Evolutionary conservation across 139 green algal genomes (phyloP).

Genomic region (Ettlia oleoabundans): DNA sequence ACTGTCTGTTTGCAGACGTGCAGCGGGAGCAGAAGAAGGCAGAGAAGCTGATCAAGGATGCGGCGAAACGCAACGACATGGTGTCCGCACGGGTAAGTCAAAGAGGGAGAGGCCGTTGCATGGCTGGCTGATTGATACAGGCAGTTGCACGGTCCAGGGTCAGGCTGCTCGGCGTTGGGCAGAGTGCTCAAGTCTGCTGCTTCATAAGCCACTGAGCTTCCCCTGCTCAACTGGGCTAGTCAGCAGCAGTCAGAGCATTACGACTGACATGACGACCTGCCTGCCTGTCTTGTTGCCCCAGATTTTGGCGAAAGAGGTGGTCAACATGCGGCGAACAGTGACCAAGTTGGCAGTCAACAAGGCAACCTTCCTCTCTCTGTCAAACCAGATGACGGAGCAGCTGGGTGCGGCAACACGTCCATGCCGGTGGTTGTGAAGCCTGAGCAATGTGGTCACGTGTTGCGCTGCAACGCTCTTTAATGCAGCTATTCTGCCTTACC

Average conservation of each 20-base stretch:
- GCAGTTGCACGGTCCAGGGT: neutral
- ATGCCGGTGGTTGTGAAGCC: neutral
- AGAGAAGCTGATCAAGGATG: slow-evolving; percentile 75
- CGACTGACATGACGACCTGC: no score
- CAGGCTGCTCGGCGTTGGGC: no score
- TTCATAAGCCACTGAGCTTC: no score
- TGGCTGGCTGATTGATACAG: no score
- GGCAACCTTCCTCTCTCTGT: slow-evolving; percentile 81
- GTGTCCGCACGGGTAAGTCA: slow-evolving; percentile 57
- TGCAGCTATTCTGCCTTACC: neutral
- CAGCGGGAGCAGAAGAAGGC: slow-evolving; percentile 84
- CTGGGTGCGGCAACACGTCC: slow-evolving; percentile 52
- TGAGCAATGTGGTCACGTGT: neutral
- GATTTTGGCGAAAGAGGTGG: slow-evolving; percentile 81
- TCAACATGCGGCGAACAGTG: slow-evolving; percentile 69
- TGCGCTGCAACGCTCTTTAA: neutral
- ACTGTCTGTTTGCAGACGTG: slow-evolving; percentile 58
- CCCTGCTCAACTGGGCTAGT: no score
- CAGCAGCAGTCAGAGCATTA: no score
- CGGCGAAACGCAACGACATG: slow-evolving; percentile 84
- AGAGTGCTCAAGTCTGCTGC: no score
- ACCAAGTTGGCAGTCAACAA: slow-evolving; percentile 82
- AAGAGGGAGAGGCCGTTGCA: neutral
- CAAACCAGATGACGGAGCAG: slow-evolving; percentile 80
- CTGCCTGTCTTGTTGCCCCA: slow-evolving; percentile 28